These are phyloP conservation scores for Coemansia sp. DNA, from an alignment of 192 early-diverging fungal genomes.

Conservation along the genomic window DNA sequence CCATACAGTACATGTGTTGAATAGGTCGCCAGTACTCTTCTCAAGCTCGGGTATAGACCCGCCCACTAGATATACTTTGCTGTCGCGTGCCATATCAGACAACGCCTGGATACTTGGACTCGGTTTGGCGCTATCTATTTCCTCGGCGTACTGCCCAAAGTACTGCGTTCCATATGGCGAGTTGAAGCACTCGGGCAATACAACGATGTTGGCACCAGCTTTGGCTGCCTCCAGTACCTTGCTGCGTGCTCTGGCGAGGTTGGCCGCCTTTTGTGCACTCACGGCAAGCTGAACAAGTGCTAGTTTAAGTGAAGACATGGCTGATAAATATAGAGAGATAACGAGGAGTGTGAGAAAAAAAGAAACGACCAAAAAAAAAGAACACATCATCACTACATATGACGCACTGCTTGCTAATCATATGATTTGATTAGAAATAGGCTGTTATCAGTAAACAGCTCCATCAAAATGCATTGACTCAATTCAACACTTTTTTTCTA, in stretches of 20 bases:
- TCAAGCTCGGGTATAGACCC: conserved; percentile 90
- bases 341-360: neutral
- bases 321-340: neutral
- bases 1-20: conserved; percentile 86
- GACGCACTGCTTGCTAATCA: neutral
- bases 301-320: conserved; percentile 52
- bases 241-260: conserved; percentile 74
- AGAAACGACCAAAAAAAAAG: neutral
- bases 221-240: conserved; percentile 85
- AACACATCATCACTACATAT: neutral
- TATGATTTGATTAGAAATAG: neutral
- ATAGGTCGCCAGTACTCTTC: conserved; percentile 58
- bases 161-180: conserved; percentile 92
- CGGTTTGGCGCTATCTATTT: conserved; percentile 52
- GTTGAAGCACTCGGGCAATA: conserved; percentile 99
- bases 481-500: neutral
- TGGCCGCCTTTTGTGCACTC: conserved; percentile 70
- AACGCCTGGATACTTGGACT: conserved; percentile 76
- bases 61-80: conserved; percentile 83
- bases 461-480: neutral
- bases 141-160: conserved; percentile 93
- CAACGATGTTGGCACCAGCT: conserved; percentile 86
- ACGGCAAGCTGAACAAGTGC: conserved; percentile 83
- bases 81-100: conserved; percentile 84
- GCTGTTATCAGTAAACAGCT: neutral